Evolutionary conservation across 2,329 filamentous ascomycete species (phyloP).

Genomic region (Penicillium sp.): DNA sequence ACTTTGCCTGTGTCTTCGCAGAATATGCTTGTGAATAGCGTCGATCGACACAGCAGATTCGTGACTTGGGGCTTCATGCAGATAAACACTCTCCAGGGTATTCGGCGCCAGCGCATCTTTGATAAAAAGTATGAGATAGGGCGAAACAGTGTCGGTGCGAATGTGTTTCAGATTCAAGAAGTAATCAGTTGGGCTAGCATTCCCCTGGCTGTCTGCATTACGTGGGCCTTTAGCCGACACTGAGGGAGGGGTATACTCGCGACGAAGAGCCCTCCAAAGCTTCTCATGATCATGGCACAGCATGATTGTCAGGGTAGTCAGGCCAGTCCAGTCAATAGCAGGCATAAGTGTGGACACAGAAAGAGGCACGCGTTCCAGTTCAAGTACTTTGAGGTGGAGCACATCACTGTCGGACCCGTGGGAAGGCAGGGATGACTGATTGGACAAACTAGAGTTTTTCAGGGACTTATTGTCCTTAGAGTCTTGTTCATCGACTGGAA

Average conservation of each 20-base stretch:
- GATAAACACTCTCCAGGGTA: slow-evolving; percentile 71
- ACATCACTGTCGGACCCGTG: slow-evolving; percentile 35
- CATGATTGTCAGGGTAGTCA: slow-evolving; percentile 70
- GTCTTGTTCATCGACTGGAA: not conserved
- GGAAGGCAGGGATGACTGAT: not conserved
- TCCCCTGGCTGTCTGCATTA: slow-evolving; percentile 6
- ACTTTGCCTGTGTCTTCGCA: slow-evolving; percentile 67
- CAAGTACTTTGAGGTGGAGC: slow-evolving; percentile 65
- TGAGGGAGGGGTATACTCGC: slow-evolving; percentile 53
- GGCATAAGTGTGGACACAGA: slow-evolving; percentile 66
- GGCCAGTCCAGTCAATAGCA: slow-evolving; percentile 68
- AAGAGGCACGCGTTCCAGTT: slow-evolving; percentile 71
- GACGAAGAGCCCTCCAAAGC: slow-evolving; percentile 68
- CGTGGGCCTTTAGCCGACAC: slow-evolving; percentile 11
- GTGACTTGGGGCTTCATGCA: slow-evolving; percentile 62
- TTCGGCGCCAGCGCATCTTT: slow-evolving; percentile 75
- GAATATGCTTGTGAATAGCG: slow-evolving; percentile 64
- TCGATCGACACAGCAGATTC: slow-evolving; percentile 62
- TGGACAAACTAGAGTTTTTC: not conserved
- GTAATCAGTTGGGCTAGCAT: slow-evolving; percentile 47
- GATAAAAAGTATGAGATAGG: slow-evolving; percentile 67
- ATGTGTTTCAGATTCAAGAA: slow-evolving; percentile 67
- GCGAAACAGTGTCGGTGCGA: slow-evolving; percentile 69
- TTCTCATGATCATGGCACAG: slow-evolving; percentile 69
- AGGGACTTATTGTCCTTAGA: not conserved